Conservation (phyloP, 2,329 filamentous ascomycete genomes). For the Coniochaeta sp. region DNA sequence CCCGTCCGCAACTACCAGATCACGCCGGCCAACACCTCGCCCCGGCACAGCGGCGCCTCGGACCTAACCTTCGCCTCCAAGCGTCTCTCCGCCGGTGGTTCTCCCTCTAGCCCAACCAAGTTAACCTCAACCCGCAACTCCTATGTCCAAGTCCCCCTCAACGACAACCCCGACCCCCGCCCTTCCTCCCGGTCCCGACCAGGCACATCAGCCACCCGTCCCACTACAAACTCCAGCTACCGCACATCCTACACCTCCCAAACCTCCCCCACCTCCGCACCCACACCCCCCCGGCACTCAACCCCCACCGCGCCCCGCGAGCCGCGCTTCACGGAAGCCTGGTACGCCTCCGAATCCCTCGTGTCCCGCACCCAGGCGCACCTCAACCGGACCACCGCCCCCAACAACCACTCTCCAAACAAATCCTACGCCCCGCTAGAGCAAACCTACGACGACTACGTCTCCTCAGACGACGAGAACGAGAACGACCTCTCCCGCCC, state of each 20-base stretch:
- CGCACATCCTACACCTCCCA: slow-evolving; percentile 18
- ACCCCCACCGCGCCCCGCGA: slow-evolving; percentile 28
- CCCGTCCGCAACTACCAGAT: slow-evolving; percentile 51
- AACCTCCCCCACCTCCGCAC: slow-evolving; percentile 14
- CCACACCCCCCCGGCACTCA: slow-evolving; percentile 7
- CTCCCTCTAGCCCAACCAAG: slow-evolving; percentile 17
- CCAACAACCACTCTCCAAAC: slow-evolving; percentile 17
- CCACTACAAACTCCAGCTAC: slow-evolving; percentile 19
- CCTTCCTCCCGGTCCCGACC: slow-evolving; percentile 13
- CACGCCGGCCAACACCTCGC: slow-evolving; percentile 29
- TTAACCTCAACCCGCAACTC: slow-evolving; percentile 27
- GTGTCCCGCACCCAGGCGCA: slow-evolving; percentile 46
- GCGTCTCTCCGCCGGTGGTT: slow-evolving; percentile 30
- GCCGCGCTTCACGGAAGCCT: slow-evolving; percentile 46
- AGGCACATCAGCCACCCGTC: slow-evolving; percentile 8
- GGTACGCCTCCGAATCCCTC: slow-evolving; percentile 47
- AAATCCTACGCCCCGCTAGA: slow-evolving; percentile 38
- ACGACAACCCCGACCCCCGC: slow-evolving; percentile 27
- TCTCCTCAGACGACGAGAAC: slow-evolving; percentile 23
- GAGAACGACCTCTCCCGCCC: slow-evolving; percentile 30
- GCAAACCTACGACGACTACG: slow-evolving; percentile 35
- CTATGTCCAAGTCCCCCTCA: slow-evolving; percentile 43
- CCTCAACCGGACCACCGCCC: slow-evolving; percentile 26
- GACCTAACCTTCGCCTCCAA: slow-evolving; percentile 28
- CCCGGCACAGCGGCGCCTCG: slow-evolving; percentile 35